Conservation (phyloP, 768 basidiomycete species). For the Leccinum rimulosum region DNA sequence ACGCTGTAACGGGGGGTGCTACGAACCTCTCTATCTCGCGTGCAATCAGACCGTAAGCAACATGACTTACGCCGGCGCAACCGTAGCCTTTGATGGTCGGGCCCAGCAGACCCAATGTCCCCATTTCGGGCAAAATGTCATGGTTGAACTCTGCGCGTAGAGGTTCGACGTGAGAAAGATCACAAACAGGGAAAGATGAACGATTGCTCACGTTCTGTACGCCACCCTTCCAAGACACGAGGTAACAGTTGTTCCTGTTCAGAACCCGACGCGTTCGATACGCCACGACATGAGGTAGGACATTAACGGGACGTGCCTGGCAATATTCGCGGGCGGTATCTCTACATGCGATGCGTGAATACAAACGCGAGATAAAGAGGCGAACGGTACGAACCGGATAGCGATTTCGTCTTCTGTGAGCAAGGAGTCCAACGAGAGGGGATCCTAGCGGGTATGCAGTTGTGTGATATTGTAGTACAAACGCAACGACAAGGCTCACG, state of each 20-base stretch:
- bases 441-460: conserved; percentile 55
- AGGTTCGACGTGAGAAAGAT: not conserved
- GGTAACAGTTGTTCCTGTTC: conserved; percentile 76
- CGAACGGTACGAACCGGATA: conserved; percentile 58
- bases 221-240: conserved; percentile 85
- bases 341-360: conserved; percentile 37
- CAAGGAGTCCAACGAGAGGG: conserved; percentile 72
- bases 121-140: conserved; percentile 85
- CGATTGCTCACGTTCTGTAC: conserved; percentile 69
- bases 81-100: conserved; percentile 93
- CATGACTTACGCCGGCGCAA: conserved; percentile 88
- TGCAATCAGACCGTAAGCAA: conserved; percentile 92
- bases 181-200: not conserved
- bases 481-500: conserved; percentile 11
- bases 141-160: conserved; percentile 64
- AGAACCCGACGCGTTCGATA: conserved; percentile 1
- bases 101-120: conserved; percentile 84
- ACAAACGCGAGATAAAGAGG: not conserved
- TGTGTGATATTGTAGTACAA: conserved; percentile 5
- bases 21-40: conserved; percentile 86
- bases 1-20: not conserved
- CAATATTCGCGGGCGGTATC: conserved; percentile 80
- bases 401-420: conserved; percentile 89
- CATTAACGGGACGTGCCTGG: conserved; percentile 47
- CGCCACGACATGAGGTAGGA: not conserved